Conservation (phyloP, 495 filamentous ascomycete species). For the Penicillium daleae region DNA sequence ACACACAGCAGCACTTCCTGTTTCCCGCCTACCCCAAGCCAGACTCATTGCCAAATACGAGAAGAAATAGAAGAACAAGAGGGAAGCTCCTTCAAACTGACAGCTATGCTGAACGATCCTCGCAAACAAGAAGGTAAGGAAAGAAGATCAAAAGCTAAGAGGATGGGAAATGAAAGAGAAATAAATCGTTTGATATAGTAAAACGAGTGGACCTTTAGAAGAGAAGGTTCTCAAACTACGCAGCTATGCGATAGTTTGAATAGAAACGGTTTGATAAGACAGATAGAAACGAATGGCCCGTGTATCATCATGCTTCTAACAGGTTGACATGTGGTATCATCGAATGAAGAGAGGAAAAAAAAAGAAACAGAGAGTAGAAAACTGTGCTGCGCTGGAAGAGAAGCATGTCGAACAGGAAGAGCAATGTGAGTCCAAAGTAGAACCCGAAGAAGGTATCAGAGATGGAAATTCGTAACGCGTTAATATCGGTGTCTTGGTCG, state of each 20-base stretch:
- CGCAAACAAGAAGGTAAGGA: neutral
- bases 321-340: conserved; percentile 41
- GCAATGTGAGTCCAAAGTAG: conserved; percentile 6
- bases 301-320: conserved; percentile 41
- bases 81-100: neutral
- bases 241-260: neutral
- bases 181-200: neutral
- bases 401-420: neutral
- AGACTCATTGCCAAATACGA: neutral
- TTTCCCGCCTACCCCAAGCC: neutral
- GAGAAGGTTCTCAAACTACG: neutral
- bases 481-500: conserved; percentile 6
- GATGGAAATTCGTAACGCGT: conserved; percentile 33
- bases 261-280: neutral
- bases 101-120: neutral
- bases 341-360: conserved; percentile 19
- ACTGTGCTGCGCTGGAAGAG: conserved; percentile 13
- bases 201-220: conserved; percentile 24
- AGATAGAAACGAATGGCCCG: conserved; percentile 33
- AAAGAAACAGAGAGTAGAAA: conserved; percentile 19
- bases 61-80: neutral
- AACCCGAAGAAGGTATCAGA: conserved; percentile 25
- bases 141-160: neutral
- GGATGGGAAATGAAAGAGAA: neutral
- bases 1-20: neutral